A percentile compares a stretch with the other conserved stretches of the same genome.
phyloP scores from a whole-genome alignment of 2,329 filamentous ascomycete species.

The Cladophialophora chaetospira region DNA sequence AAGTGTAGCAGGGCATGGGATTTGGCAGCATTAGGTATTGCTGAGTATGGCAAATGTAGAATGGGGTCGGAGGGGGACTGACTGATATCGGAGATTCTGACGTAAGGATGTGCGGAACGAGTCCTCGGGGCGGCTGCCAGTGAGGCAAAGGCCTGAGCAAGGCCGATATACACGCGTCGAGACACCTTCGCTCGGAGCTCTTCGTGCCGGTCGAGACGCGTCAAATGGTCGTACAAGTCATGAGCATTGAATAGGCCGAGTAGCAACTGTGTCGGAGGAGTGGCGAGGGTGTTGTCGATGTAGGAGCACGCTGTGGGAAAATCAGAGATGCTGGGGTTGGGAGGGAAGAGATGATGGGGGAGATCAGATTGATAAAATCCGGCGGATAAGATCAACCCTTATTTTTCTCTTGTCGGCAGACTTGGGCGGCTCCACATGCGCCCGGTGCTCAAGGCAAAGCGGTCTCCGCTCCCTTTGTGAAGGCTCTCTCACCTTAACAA shows the following conservation, averaged over 20 bases:
- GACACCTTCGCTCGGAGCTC: slow-evolving; percentile 9
- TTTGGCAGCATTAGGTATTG: slow-evolving; percentile 28
- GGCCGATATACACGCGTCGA: slow-evolving; percentile 5
- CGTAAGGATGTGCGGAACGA: slow-evolving; percentile 29
- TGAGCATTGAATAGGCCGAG: neutral
- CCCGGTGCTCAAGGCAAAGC: too few species aligned
- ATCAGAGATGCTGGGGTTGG: neutral
- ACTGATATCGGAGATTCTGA: slow-evolving; percentile 21
- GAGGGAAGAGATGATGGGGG: neutral
- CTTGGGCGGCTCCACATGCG: neutral
- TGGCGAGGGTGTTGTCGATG: neutral
- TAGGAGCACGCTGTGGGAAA: neutral
- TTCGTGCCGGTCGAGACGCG: neutral
- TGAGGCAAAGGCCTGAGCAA: neutral
- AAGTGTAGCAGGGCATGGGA: neutral
- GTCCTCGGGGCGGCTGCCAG: neutral
- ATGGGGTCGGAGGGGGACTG: slow-evolving; percentile 5
- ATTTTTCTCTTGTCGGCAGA: neutral
- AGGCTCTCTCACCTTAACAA: too few species aligned
- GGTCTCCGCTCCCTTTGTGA: too few species aligned
- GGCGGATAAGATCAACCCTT: neutral
- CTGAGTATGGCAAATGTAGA: slow-evolving; percentile 11
- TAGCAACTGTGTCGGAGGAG: neutral
- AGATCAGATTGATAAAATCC: neutral
- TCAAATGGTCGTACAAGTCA: neutral